Evolutionary conservation across 441 rosid genomes (phyloP), one percentile per base, ranked within the genome.

Genomic region (Corymbia citriodora): DNA sequence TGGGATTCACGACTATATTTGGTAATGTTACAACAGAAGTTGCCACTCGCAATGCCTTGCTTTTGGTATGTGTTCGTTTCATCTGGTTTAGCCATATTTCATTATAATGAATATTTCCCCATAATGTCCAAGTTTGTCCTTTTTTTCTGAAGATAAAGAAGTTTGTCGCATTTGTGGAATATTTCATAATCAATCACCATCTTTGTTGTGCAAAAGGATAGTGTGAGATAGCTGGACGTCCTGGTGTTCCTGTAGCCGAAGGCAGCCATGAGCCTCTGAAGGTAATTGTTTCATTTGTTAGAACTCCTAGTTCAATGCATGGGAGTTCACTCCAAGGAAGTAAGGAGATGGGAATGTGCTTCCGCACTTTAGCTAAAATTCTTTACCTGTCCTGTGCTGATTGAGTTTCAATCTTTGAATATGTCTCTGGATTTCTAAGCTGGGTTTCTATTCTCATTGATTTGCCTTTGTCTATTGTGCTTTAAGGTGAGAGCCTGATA

Each of bases 191-290:
- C 97, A 89, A 83, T 89, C 92, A 87, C 88, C 81, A 48, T 92
- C 94, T 90, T 92, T 90, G 7, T 90, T 93, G 91, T 95, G 93
- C 93, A 91, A 94, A 96, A 96, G 96, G 96, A 95, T 94, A 98
- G 99, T 98, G 98, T 96, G 99, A 97, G 96, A 95, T 98, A 14
- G 98, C 97, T 92, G 99, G 99, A 83, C 90, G 94, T 94, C 94
- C 96, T 36, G 96, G 88, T 92, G 65, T 97, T 91, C 99, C 99
- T 21, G 99, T 98, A 18, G 99, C 99, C 11, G 95, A 96, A 91
- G 99, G 99, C 90, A 94, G 92, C 89, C 90, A 93, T 2, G 98
- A 93, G 82, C 99, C 99, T 72, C 93, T 98, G 54, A 96, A 96
- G 99, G 99, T 98, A 93, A 88, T 27, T 87, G 45, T 48, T 33